Base-by-base conservation (phyloP, 1,284 basidiomycete species). In the Cutaneotrichosporon arboriforme region DNA sequence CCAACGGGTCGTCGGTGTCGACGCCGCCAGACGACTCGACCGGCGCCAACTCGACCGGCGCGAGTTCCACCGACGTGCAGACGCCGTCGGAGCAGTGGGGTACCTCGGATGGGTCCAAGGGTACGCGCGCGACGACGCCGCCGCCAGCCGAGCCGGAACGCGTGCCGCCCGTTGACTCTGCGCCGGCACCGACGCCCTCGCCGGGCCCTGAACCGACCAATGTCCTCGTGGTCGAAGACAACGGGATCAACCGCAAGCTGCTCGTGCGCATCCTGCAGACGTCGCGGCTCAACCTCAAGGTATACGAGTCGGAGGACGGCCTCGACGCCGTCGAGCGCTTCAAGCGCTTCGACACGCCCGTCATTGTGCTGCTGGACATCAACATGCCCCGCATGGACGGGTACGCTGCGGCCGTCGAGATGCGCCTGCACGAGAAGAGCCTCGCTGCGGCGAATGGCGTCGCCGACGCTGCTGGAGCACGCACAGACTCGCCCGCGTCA, bases 321-420 rank as follows among this genome's bases (percentile, higher is more conserved):
- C 49, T 64, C 4, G 67, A 64, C 26, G 73, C 73, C 22, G 65
- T 75, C 2, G 59, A 65, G 14, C 58, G 51, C 22, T 75, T 75
- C 59, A 56, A 57, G 38, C 40, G 59, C 5, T 62, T 72, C 33
- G 49, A 40, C 14, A 12, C 26, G 3, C 63, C 62, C 3, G 55
- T 42, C 8, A 63, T 67, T n/a, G 67, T 73, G 9, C 55, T 75
- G 12, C 61, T 73, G 14, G 73, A 75, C 49, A 73, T 75, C 55
- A 75, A 72, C 55, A 75, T 75, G 73, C 73, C 73, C 7, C 61
- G 61, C 15, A 70, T 71, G 64, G 70, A 75, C 56, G 73, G 73
- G 7, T 75, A 67, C 55, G 59, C 64, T 17, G 68, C 73, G 1
- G 65, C 66, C 14, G 41, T 57, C 9, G 68, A 69, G 49, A 70